Evolutionary conservation across 441 rosid genomes (phyloP).

Genomic region (Gossypium lobatum): DNA sequence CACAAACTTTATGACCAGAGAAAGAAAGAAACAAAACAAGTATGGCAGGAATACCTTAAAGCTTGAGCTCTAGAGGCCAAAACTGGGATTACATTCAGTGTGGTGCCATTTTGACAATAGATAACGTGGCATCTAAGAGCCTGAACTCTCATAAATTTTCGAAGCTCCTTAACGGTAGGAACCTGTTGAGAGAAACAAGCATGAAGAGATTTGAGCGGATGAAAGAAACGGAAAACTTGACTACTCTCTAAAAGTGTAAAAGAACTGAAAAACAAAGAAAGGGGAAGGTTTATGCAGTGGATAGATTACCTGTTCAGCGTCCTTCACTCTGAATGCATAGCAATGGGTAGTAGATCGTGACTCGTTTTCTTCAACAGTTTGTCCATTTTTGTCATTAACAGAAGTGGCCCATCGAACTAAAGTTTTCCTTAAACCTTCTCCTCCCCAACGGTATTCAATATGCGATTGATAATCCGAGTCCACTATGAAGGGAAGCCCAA

Average conservation of each 20-base stretch:
- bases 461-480: conserved; percentile 84
- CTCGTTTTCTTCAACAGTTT: conserved; percentile 40
- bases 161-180: conserved; percentile 59
- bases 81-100: conserved; percentile 64
- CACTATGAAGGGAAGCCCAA: conserved; percentile 40
- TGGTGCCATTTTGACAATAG: conserved; percentile 59
- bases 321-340: conserved; percentile 57
- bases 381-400: conserved; percentile 39
- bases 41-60: conserved; percentile 41
- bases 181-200: conserved; percentile 28
- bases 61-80: conserved; percentile 85
- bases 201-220: background rate
- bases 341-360: conserved; percentile 47
- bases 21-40: background rate
- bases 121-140: conserved; percentile 68
- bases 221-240: no score
- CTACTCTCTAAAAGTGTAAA: background rate
- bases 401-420: conserved; percentile 69
- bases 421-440: conserved; percentile 68
- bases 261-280: background rate
- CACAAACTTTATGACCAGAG: background rate
- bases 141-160: conserved; percentile 69
- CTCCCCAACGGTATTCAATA: conserved; percentile 80
- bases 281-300: no score
- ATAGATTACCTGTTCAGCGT: conserved; percentile 43